Percentiles rank a stretch among this genome's conserved stretches.
phyloP scores from a whole-genome alignment of 1,284 basidiomycete species.

The Caloboletus inedulis region DNA sequence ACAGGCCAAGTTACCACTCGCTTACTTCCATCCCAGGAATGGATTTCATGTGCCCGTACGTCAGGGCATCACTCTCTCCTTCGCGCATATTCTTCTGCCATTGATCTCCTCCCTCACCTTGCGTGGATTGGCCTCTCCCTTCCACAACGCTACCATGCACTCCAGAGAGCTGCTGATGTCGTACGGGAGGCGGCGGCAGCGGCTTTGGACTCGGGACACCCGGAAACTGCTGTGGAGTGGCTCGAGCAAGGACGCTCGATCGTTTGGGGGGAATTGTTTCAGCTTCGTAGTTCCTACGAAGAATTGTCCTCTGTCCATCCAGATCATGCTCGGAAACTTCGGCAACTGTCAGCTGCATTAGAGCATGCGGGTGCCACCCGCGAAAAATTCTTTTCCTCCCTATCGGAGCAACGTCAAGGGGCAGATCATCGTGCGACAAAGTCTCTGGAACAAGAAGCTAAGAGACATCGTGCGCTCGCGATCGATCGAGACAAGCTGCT shows the following conservation, averaged over 20 bases:
- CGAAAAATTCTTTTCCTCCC: neutral
- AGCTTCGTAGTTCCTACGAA: neutral
- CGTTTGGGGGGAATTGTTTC: neutral
- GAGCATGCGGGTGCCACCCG: neutral
- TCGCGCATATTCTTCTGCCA: neutral
- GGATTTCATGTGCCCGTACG: slow-evolving; percentile 3
- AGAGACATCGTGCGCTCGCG: slow-evolving; percentile 7
- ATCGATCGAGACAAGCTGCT: slow-evolving; percentile 5
- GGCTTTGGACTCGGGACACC: neutral
- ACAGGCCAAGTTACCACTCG: neutral
- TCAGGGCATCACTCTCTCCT: neutral
- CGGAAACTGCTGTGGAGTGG: slow-evolving; percentile 7
- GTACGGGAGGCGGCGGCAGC: slow-evolving; percentile 6
- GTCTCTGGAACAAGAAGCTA: neutral
- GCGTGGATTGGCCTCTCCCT: slow-evolving; percentile 5
- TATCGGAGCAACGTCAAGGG: neutral
- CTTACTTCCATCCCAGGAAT: neutral
- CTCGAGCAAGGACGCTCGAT: slow-evolving; percentile 13
- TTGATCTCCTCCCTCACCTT: slow-evolving; percentile 3
- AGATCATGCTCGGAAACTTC: neutral
- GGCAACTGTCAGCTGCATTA: neutral
- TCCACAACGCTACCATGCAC: slow-evolving; percentile 1
- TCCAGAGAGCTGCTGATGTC: neutral
- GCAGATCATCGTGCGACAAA: neutral
- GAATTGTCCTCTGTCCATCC: neutral